These are phyloP conservation scores for sorghum (Sorghum bicolor) DNA, from an alignment of 176 grass and related monocot species.

Conservation along the genomic window DNA sequence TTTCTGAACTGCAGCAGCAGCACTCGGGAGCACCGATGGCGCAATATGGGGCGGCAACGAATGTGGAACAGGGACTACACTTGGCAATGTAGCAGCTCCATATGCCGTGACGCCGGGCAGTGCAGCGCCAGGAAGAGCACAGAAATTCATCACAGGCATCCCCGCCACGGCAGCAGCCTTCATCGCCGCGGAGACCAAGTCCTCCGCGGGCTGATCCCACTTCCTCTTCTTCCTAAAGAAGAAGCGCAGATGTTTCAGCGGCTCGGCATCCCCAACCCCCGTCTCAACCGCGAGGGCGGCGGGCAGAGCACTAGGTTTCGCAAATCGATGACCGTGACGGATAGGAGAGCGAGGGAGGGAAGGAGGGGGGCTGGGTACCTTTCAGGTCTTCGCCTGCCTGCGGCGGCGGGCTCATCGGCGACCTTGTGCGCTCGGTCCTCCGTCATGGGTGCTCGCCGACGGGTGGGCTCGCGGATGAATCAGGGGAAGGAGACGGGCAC, in stretches of 20 bases:
- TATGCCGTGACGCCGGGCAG: constrained; percentile 19
- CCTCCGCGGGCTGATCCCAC: constrained; percentile 94
- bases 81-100: constrained; percentile 21
- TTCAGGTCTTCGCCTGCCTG: constrained; percentile 45
- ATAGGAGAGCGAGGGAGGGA: not conserved
- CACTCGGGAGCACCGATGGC: constrained; percentile 45
- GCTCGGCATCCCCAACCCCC: not conserved
- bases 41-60: constrained; percentile 31
- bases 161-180: constrained; percentile 41
- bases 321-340: not conserved
- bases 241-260: constrained; percentile 22
- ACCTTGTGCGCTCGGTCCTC: constrained; percentile 36
- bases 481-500: not conserved
- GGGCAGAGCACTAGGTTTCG: not conserved
- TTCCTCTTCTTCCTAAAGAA: constrained; percentile 82
- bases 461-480: not conserved
- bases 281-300: not conserved
- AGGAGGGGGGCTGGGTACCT: constrained; percentile 3
- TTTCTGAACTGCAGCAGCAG: constrained; percentile 55
- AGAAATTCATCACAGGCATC: constrained; percentile 42
- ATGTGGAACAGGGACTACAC: constrained; percentile 23
- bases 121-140: constrained; percentile 40
- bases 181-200: constrained; percentile 47
- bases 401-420: constrained; percentile 23
- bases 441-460: constrained; percentile 38